Percentiles rank a stretch among this genome's conserved stretches.
These are phyloP conservation scores for Solanum virginianum DNA, from an alignment of 257 asterid species.

Conservation along the genomic window DNA sequence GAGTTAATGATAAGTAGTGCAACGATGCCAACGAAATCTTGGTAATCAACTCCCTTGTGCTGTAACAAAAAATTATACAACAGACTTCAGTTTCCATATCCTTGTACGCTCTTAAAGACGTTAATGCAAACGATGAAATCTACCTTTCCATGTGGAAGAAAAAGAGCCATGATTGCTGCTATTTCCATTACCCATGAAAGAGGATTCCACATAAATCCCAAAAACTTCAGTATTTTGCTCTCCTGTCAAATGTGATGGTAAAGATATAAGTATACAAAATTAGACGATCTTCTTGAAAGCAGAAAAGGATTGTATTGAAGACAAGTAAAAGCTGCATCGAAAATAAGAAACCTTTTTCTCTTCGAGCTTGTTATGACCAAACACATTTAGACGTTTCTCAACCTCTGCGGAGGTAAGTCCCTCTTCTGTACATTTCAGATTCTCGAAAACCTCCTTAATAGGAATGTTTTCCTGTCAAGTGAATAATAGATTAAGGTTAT, in stretches of 20 bases:
- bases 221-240: slow-evolving; percentile 19
- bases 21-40: slow-evolving; percentile 19
- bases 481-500: not conserved
- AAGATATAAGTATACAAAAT: not conserved
- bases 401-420: slow-evolving; percentile 15
- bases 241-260: slow-evolving; percentile 5
- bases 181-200: slow-evolving; percentile 32
- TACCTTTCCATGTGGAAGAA: slow-evolving; percentile 17
- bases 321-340: not conserved
- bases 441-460: slow-evolving; percentile 18
- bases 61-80: not conserved
- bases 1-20: slow-evolving; percentile 15
- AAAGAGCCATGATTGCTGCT: slow-evolving; percentile 20
- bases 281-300: not conserved
- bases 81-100: not conserved
- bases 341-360: slow-evolving; percentile 19
- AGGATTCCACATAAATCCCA: slow-evolving; percentile 30
- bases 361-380: slow-evolving; percentile 24
- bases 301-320: not conserved
- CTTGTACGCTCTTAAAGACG: not conserved
- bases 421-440: slow-evolving; percentile 11
- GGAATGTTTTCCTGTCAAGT: slow-evolving; percentile 17
- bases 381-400: slow-evolving; percentile 5
- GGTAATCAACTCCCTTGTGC: slow-evolving; percentile 10
- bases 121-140: not conserved